Base-by-base conservation (phyloP, 1,284 basidiomycete genomes). In the Ceratobasidium sp. region DNA sequence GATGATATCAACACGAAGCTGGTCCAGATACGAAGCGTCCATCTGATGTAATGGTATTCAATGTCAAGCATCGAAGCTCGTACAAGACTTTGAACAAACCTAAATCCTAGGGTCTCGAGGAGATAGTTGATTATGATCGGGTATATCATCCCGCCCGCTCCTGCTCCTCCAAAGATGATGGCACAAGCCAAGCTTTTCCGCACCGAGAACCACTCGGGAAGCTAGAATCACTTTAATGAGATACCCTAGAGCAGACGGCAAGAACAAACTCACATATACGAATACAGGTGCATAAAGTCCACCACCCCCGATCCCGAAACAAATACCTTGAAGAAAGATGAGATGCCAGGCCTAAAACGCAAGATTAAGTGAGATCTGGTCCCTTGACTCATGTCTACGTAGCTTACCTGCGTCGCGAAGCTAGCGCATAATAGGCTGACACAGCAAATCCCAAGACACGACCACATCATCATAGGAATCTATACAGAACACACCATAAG, bases 21-120 rank as follows among this genome's bases (percentile, higher is more conserved):
- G 5, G 80, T 78, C 68, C 77, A 81, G 28, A 81, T 76, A 13
- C 82, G 73, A 44, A 82, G 74, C 0, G 82, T 82, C 81, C 81
- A 82, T 46, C 78, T 75, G 33, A 26, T 42, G 70, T 13, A 42
- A 10, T 20, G 52, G 46, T 28, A 17, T 38, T 33, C 33, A 33
- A 33, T 33, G 33, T 33, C 33, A 33, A 33, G 3, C 3, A 23
- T 42, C 65, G n/a, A 64, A 26, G 42, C 46, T 54, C 17, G 23
- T 13, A 46, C 20, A 13, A n/a, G 38, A 38, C 54, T 20, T 6
- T 10, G 15, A 59, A 44, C n/a, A 17, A 28, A 64, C 64, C 77
- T 65, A 56, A 81, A 82, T 4, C 81, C 81, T 7, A 82, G 44
- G 6, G 38, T 38, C 9, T 66, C 46, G 50, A 82, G 80, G 2